These are phyloP conservation scores for Pleoardoris graminearum DNA, from an alignment of 2,329 filamentous ascomycete genomes.

Conservation along the genomic window DNA sequence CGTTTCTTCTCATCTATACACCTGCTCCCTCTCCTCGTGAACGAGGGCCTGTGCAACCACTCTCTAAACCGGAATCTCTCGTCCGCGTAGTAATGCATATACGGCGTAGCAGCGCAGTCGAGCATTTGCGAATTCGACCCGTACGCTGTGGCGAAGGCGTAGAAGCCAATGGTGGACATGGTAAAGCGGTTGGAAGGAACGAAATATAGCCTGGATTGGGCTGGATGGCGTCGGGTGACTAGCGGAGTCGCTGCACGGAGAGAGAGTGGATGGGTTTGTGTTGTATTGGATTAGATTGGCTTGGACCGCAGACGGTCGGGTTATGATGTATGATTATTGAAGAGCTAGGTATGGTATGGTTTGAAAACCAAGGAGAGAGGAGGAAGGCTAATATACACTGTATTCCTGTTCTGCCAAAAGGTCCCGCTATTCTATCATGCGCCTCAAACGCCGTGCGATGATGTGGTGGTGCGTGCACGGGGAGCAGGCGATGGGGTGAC, in stretches of 20 bases:
- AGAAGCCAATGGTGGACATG: slow-evolving; percentile 17
- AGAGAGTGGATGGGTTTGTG: background rate
- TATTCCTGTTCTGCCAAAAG: no score
- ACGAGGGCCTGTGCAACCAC: slow-evolving; percentile 2
- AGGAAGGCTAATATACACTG: slow-evolving; percentile 28
- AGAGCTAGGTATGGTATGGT: background rate
- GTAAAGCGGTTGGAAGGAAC: slow-evolving; percentile 1
- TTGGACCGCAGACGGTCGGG: no score
- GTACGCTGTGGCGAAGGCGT: slow-evolving; percentile 14
- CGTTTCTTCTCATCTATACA: background rate
- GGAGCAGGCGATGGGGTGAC: slow-evolving; percentile 7
- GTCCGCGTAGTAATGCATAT: slow-evolving; percentile 16
- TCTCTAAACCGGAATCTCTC: slow-evolving; percentile 11
- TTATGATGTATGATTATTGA: background rate
- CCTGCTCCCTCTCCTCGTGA: no score
- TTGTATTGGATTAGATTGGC: no score
- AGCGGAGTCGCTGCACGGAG: no score
- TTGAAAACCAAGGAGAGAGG: slow-evolving; percentile 3
- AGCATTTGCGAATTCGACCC: slow-evolving; percentile 17
- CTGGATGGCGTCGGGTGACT: no score
- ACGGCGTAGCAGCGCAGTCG: slow-evolving; percentile 10
- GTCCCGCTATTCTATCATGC: no score
- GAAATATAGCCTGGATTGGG: no score
- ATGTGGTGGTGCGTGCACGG: slow-evolving; percentile 8
- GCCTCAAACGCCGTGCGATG: slow-evolving; percentile 7